A percentile compares a stretch with the other conserved stretches of the same genome.
phyloP scores from a whole-genome alignment of 345 rosid genomes.

The Murraya koenigii region DNA sequence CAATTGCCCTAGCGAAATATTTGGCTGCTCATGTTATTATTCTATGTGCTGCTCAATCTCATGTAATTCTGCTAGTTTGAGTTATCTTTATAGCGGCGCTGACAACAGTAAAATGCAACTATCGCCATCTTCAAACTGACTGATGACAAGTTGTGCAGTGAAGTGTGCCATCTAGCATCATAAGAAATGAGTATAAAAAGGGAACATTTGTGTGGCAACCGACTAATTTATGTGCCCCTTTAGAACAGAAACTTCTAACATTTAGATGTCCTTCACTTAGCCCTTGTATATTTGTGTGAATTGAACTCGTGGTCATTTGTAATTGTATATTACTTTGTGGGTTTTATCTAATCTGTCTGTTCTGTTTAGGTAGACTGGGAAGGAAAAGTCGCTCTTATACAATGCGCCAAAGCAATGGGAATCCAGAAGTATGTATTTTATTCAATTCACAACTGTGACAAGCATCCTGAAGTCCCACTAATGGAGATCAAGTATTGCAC shows the following conservation, averaged over 20 bases:
- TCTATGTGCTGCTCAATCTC: not conserved
- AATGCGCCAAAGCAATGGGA: slow-evolving; percentile 98
- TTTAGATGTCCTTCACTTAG: not conserved
- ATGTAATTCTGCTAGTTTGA: not conserved
- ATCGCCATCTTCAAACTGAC: not conserved
- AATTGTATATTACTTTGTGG: not conserved
- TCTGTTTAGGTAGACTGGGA: slow-evolving; percentile 99
- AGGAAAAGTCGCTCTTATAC: slow-evolving; percentile 97
- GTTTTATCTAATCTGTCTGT: slow-evolving; percentile 21
- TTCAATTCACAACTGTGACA: slow-evolving; percentile 95
- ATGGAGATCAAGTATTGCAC: slow-evolving; percentile 98
- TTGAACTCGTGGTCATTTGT: not conserved
- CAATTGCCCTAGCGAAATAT: not conserved
- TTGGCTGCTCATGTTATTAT: not conserved
- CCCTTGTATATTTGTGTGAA: not conserved
- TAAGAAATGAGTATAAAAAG: not conserved
- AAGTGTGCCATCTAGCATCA: not conserved
- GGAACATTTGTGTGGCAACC: not conserved
- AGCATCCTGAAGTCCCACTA: slow-evolving; percentile 95
- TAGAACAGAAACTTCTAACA: not conserved
- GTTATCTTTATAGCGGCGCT: too few relatives aligned
- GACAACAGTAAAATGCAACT: not conserved
- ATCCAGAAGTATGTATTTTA: slow-evolving; percentile 87
- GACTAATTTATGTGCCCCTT: not conserved
- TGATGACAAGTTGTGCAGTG: not conserved